Conservation (phyloP, 2,329 filamentous ascomycete species). For the Diaporthe sp. region DNA sequence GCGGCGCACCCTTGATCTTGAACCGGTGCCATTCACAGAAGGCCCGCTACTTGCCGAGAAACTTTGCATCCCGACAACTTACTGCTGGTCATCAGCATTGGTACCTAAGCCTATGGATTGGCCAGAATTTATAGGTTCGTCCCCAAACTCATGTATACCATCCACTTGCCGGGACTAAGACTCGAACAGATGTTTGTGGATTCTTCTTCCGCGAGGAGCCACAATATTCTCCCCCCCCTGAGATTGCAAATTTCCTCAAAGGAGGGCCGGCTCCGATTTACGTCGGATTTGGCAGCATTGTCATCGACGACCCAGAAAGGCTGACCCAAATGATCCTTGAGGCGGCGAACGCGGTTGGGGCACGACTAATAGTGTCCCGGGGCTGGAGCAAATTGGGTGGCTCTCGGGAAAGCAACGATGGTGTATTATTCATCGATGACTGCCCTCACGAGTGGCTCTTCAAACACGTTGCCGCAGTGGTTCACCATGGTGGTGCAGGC, state of each 20-base stretch:
- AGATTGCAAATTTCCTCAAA: slow-evolving; percentile 63
- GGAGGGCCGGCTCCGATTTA: slow-evolving; percentile 69
- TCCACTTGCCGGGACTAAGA: background rate
- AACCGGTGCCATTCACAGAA: background rate
- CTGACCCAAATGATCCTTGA: slow-evolving; percentile 69
- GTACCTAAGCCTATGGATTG: background rate
- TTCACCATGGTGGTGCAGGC: slow-evolving; percentile 74
- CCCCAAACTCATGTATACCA: too few relatives aligned
- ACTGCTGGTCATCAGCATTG: slow-evolving; percentile 2
- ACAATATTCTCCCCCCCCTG: slow-evolving; percentile 62
- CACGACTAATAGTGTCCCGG: slow-evolving; percentile 70
- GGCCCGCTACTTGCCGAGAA: background rate
- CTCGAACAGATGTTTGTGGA: slow-evolving; percentile 58
- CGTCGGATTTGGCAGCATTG: slow-evolving; percentile 75
- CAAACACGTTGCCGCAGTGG: slow-evolving; percentile 65
- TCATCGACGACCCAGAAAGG: slow-evolving; percentile 68
- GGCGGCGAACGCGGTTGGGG: slow-evolving; percentile 66
- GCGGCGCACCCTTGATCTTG: background rate
- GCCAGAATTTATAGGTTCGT: slow-evolving; percentile 7
- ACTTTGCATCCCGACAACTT: background rate
- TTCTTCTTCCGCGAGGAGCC: slow-evolving; percentile 70
- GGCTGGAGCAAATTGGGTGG: slow-evolving; percentile 71
- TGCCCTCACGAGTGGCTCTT: slow-evolving; percentile 76
- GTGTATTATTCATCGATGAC: slow-evolving; percentile 69
- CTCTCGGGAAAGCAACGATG: slow-evolving; percentile 39